Evolutionary conservation across 1,139 yeast species (phyloP).

Genomic region (Candida sanyaensis): DNA sequence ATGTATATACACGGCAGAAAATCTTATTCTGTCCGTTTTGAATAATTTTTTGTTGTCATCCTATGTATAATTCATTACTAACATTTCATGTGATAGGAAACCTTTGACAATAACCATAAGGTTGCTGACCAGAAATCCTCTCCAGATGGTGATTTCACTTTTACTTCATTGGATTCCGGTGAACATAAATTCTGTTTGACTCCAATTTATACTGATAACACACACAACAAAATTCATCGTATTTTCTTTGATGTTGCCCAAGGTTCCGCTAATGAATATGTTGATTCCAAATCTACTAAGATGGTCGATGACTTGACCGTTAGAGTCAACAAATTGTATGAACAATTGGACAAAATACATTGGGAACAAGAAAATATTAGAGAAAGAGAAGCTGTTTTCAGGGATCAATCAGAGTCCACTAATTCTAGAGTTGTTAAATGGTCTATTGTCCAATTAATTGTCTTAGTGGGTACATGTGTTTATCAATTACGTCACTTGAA

Average conservation of each 20-base stretch:
- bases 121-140: slow-evolving; percentile 43
- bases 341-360: slow-evolving; percentile 45
- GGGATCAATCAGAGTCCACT: slow-evolving; percentile 50
- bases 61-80: slow-evolving; percentile 16
- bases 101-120: slow-evolving; percentile 49
- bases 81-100: slow-evolving; percentile 32
- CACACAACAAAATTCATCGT: slow-evolving; percentile 36
- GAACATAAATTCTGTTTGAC: slow-evolving; percentile 52
- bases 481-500: slow-evolving; percentile 54
- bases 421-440: slow-evolving; percentile 49
- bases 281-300: slow-evolving; percentile 48
- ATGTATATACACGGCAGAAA: slow-evolving; percentile 15
- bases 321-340: slow-evolving; percentile 41
- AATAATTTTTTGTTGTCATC: not conserved
- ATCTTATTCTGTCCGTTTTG: not conserved
- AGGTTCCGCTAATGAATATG: slow-evolving; percentile 51
- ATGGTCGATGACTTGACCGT: slow-evolving; percentile 45
- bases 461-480: slow-evolving; percentile 49
- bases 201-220: slow-evolving; percentile 42
- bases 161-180: slow-evolving; percentile 46
- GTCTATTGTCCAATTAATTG: slow-evolving; percentile 48
- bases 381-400: slow-evolving; percentile 48
- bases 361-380: slow-evolving; percentile 49
- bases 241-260: slow-evolving; percentile 48
- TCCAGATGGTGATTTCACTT: slow-evolving; percentile 44